phyloP scores from a whole-genome alignment of 768 basidiomycete genomes.

The Coprinopsis sp. region DNA sequence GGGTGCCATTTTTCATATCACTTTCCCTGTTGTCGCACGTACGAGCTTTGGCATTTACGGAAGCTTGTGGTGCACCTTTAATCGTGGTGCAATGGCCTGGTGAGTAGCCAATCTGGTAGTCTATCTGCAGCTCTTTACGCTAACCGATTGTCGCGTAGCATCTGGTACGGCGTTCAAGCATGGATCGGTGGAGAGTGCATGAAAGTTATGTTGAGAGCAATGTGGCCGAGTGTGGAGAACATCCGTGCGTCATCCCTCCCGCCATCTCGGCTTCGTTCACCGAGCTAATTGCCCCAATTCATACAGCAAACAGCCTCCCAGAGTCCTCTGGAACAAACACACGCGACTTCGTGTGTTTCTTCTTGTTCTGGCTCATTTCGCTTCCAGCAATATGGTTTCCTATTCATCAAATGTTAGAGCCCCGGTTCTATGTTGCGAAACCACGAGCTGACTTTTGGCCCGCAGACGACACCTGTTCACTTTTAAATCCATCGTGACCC shows the following conservation, averaged over 20 bases:
- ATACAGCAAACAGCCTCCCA: constrained; percentile 65
- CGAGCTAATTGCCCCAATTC: constrained; percentile 5
- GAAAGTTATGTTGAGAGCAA: constrained; percentile 66
- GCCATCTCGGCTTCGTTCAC: background rate
- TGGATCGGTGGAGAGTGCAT: constrained; percentile 82
- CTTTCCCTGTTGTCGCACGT: constrained; percentile 69
- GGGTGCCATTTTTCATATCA: constrained; percentile 73
- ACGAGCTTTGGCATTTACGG: constrained; percentile 80
- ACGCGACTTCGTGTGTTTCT: constrained; percentile 76
- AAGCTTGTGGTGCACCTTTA: constrained; percentile 74
- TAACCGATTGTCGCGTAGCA: too few relatives aligned
- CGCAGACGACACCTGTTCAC: constrained; percentile 72
- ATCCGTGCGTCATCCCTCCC: constrained; percentile 43
- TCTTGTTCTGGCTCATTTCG: constrained; percentile 81
- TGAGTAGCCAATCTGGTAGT: too few relatives aligned
- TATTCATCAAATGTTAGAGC: constrained; percentile 64
- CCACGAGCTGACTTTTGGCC: constrained; percentile 1
- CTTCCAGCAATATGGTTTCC: constrained; percentile 81
- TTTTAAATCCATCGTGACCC: constrained; percentile 68
- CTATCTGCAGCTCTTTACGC: too few relatives aligned
- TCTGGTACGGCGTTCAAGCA: constrained; percentile 77
- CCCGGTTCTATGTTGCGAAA: constrained; percentile 4
- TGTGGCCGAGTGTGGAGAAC: constrained; percentile 70
- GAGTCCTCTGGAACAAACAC: constrained; percentile 69
- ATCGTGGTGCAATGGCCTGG: constrained; percentile 71